Evolutionary conservation across 2,329 filamentous ascomycete species (phyloP), one percentile per base, ranked within the genome.

Genomic region (Cordyceps cicadae): DNA sequence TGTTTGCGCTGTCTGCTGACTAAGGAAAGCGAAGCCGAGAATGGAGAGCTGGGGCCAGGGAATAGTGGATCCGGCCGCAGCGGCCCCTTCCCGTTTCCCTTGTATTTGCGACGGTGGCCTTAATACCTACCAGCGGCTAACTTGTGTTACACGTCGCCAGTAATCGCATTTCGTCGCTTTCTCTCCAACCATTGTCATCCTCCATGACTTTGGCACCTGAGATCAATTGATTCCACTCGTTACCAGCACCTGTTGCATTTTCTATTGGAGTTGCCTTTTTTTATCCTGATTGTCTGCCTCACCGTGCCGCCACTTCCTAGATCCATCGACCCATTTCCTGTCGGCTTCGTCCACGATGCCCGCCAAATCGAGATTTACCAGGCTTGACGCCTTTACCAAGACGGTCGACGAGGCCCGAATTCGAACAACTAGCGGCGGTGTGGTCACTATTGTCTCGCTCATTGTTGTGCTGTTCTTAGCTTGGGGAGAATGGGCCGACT

Each of bases 311-410:
- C 51, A 45, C 59, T 54, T 50, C 26, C 46, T 29, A 29, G 37
- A 63, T 48, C 51, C 32, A 51, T 37, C 11, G 32, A 24, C 21
- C 12, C 37, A 19, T 49, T 34, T 51, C 49, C 51, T 26, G 58
- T 45, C 59, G 57, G 50, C 61, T 60, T 54, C 39, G 55, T 61
- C 49, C 63, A 70, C 66, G 54, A 97, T 97, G 94, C 81, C 92
- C 66, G 78, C 87, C 70, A 96, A 96, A 80, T 96, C 91, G 68
- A 87, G 94, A 75, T 97, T 99, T 73, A 96, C 90, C 63, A 88
- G 88, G 84, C 90, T 99, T 65, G 94, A 99, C 76, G 94, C 94
- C 81, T 99, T 99, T 74, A 96, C 93, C 56, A 99, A 99, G 78
- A 99, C 94, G 14, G 94, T 99, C 68, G 94, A 99, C 75, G 94